Base-by-base conservation (phyloP, 139 green algal genomes). In the Tetraselmis striata region DNA sequence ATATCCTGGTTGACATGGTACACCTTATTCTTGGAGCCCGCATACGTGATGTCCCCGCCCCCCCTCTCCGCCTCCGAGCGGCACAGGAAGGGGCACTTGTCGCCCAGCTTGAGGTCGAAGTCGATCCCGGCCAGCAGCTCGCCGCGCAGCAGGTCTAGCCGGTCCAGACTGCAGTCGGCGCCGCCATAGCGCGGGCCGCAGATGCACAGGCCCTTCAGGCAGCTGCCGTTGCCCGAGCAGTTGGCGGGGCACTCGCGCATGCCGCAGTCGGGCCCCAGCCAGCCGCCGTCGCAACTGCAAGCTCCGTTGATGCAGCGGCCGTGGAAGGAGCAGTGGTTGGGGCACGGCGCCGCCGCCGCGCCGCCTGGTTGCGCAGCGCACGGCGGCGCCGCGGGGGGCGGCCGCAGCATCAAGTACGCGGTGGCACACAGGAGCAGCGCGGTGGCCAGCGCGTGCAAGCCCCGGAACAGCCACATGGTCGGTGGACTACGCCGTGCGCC, bases 51-150 rank as follows among this genome's bases (percentile, higher is more conserved):
- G 75, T 30, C 75, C 75, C 28, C 75, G 18, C 29, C 32, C 28
- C 28, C 77, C 28, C 28, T 58, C 77, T 32, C 32, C 77, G n/a
- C 77, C 77, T 80, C 28, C 28, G 28, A 18, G 75, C 75, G 28
- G 28, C 75, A 30, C 2, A 80, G 77, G 77, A 80, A 80, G 77
- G 31, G 77, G 77, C 77, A 80, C 77, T 80, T 32, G 29, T 31
- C 31, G 77, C 77, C 32, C 2, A 59, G 24, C 2, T 23, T 28
- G 28, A 80, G 32, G 28, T 80, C 77, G 18, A 80, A 80, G 77
- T 80, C 77, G 77, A 80, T 32, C 23, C 77, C 77, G 2, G 31
- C 77, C 24, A 80, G 77, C 29, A 80, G 31, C 77, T 31, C n/a
- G 27, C 77, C 77, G 24, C 29, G 29, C 29, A 27, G 31, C 77